Percentiles rank a stretch among this genome's conserved stretches.
These are phyloP conservation scores for Kluyveromyces siamensis DNA, from an alignment of 805 yeast genomes.

Conservation along the genomic window DNA sequence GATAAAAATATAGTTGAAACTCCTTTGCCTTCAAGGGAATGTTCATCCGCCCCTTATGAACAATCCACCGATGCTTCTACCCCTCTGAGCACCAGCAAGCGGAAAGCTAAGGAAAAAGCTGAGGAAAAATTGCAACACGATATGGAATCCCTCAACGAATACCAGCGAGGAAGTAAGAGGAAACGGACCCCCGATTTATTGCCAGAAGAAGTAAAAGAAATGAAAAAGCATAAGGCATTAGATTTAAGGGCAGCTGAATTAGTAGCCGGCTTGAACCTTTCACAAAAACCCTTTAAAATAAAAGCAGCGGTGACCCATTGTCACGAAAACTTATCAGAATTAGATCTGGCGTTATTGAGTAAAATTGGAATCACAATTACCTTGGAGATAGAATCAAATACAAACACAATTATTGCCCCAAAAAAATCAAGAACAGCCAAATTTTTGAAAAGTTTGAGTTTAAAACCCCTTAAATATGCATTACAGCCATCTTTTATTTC, in stretches of 20 bases:
- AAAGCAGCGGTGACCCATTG: conserved; percentile 59
- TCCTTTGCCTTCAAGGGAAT: neutral
- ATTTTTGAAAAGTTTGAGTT: conserved; percentile 62
- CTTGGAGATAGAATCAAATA: conserved; percentile 29
- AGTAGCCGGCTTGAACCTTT: conserved; percentile 2
- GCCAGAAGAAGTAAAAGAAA: conserved; percentile 33
- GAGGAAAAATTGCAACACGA: conserved; percentile 55
- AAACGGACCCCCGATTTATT: conserved; percentile 25
- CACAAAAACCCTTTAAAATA: conserved; percentile 29
- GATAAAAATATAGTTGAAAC: neutral
- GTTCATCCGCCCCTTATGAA: neutral
- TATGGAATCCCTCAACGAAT: conserved; percentile 59
- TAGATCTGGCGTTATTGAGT: conserved; percentile 36
- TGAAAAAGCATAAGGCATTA: conserved; percentile 23
- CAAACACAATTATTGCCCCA: conserved; percentile 65
- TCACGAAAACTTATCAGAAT: conserved; percentile 36
- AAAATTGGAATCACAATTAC: conserved; percentile 50
- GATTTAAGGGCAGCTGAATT: conserved; percentile 15
- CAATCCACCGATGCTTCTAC: neutral
- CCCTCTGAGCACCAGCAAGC: conserved; percentile 3
- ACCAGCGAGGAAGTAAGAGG: conserved; percentile 45
- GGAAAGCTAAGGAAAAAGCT: conserved; percentile 56
- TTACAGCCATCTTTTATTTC: conserved; percentile 47
- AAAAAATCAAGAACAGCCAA: conserved; percentile 79
- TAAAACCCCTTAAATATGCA: conserved; percentile 39